Base-by-base conservation (phyloP, 129 eudicot species). In the Apium graveolens region DNA sequence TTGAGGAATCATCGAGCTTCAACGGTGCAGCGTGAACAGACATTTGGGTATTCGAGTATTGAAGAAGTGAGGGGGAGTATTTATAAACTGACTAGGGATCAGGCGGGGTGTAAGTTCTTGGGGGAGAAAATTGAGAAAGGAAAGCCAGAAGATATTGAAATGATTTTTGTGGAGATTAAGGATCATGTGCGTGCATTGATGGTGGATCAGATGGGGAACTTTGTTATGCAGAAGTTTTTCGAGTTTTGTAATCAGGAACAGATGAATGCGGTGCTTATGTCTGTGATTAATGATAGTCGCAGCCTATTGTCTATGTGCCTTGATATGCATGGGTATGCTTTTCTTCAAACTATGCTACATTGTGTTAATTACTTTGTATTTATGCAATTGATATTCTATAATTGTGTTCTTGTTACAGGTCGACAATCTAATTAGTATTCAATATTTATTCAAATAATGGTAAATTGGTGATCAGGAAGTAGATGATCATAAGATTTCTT, bases 271-370 rank as follows among this genome's bases (percentile, higher is more conserved):
- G 76, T 88, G 43, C 84, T 90, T 68, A 34, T 76, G 35, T 18
- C 84, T 38, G 44, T 86, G 63, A 44, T 78, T 9, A 60, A 48
- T 45, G 84, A 86, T 81, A 78, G 76, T 45, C 68, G 51, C 24
- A 69, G 8, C 43, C 84, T 88, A 46, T 38, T 84, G 44, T 68
- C 70, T 48, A 82, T 91, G 13, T 91, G 96, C 81, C 78, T 74
- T 39, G 86, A 88, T 78, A 46, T 70, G 53, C 91, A 86, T 80
- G 96, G 96, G 96, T 91, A 88, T 65, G 48, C 38, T 37, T 37
- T 37, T 12, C 10, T 37, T 16, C 9, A 5, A 32, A 17, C 74
- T 70, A 16, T 31, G 16, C 14, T 29, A 31, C 9, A 4, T 29
- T 66, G 39, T 66, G 72, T 31, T 31, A 0, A 62, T 63, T 24